phyloP scores from a whole-genome alignment of 1,284 basidiomycete species.

The Leccinum proliferum region DNA sequence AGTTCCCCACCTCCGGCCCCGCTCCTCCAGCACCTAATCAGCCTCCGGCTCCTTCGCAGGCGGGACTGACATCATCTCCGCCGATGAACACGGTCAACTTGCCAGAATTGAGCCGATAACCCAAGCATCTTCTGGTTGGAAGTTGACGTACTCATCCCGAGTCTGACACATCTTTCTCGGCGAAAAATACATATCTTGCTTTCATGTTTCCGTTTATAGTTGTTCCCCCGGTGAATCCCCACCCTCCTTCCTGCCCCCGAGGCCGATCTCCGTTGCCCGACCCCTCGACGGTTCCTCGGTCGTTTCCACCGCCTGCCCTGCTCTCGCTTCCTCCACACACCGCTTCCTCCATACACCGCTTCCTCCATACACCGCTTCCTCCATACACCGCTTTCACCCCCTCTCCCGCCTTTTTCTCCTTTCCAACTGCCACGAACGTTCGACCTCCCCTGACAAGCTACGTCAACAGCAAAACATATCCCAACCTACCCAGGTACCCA shows the following conservation, averaged over 20 bases:
- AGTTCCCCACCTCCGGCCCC: slow-evolving; percentile 42
- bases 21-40: too few species aligned
- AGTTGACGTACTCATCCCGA: slow-evolving; percentile 25
- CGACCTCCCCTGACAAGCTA: slow-evolving; percentile 39
- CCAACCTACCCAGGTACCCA: slow-evolving; percentile 37
- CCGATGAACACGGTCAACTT: slow-evolving; percentile 35
- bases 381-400: neutral
- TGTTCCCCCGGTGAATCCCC: slow-evolving; percentile 19
- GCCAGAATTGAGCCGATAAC: too few species aligned
- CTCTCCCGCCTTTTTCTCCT: slow-evolving; percentile 9
- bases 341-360: neutral
- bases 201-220: slow-evolving; percentile 21
- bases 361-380: neutral
- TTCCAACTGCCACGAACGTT: slow-evolving; percentile 28
- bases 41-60: slow-evolving; percentile 35
- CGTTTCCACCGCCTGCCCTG: slow-evolving; percentile 2
- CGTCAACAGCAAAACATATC: slow-evolving; percentile 36
- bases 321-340: slow-evolving; percentile 2
- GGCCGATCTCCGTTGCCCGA: slow-evolving; percentile 16
- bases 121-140: too few species aligned
- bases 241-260: slow-evolving; percentile 1
- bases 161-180: slow-evolving; percentile 25
- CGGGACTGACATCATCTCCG: slow-evolving; percentile 36
- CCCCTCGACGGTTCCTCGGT: neutral
- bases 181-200: slow-evolving; percentile 27